These are phyloP conservation scores for Epichloe gansuensis DNA, from an alignment of 2,329 filamentous ascomycete species.

Conservation along the genomic window DNA sequence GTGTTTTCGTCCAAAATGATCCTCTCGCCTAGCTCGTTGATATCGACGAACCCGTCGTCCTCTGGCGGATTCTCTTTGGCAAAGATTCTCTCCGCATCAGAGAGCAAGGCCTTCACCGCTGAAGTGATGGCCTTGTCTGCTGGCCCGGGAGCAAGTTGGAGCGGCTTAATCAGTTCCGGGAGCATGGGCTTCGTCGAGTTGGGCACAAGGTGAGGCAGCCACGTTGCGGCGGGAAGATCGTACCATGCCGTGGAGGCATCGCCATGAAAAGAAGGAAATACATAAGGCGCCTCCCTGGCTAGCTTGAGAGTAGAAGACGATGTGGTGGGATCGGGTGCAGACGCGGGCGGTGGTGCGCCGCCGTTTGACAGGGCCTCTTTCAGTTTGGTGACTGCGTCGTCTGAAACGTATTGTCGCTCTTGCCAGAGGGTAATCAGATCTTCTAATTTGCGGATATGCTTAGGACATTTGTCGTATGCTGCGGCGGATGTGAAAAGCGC, in stretches of 20 bases:
- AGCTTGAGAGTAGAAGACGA: conserved; percentile 20
- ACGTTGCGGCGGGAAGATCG: conserved; percentile 69
- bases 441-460: conserved; percentile 51
- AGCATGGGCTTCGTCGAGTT: conserved; percentile 66
- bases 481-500: conserved; percentile 48
- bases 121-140: conserved; percentile 52
- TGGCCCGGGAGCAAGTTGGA: conserved; percentile 56
- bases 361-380: conserved; percentile 39
- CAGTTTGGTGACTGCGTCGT: conserved; percentile 43
- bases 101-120: conserved; percentile 58
- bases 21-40: conserved; percentile 65
- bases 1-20: conserved; percentile 53
- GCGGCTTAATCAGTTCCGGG: conserved; percentile 54
- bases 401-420: conserved; percentile 48
- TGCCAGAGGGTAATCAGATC: conserved; percentile 59
- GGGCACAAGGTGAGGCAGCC: conserved; percentile 65
- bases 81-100: conserved; percentile 58
- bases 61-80: conserved; percentile 34
- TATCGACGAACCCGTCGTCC: conserved; percentile 42
- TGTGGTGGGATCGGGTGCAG: conserved; percentile 10
- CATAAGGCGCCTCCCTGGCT: conserved; percentile 48
- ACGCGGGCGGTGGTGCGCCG: conserved; percentile 9
- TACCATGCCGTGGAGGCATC: conserved; percentile 63
- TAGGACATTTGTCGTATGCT: conserved; percentile 46
- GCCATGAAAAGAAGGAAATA: conserved; percentile 66